Conservation (phyloP, 306 rosid species). For the Prunus mira region DNA sequence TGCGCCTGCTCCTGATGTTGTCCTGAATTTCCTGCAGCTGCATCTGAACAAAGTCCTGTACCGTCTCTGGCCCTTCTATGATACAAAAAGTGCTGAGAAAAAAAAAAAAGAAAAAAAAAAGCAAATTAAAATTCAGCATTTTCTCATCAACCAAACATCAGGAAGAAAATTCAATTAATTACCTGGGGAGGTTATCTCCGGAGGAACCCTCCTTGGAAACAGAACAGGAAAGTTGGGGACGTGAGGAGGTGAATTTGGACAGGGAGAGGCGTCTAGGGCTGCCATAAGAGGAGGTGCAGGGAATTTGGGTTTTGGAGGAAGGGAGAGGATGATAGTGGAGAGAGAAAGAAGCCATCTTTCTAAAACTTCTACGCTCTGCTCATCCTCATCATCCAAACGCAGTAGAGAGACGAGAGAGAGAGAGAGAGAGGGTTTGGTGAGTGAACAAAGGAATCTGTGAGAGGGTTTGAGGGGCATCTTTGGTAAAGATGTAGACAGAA, state of each 20-base stretch:
- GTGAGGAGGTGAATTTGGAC: conserved; percentile 26
- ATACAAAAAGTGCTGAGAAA: conserved; percentile 73
- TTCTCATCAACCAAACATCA: conserved; percentile 5
- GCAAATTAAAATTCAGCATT: background rate
- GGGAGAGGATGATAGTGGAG: conserved; percentile 38
- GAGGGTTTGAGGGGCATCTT: background rate
- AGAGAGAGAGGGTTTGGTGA: background rate
- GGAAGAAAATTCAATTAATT: background rate
- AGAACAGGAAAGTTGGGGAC: conserved; percentile 38
- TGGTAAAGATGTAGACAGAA: background rate
- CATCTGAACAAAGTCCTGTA: conserved; percentile 93
- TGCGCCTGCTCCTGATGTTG: conserved; percentile 81
- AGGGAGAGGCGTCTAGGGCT: conserved; percentile 23
- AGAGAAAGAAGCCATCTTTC: conserved; percentile 46
- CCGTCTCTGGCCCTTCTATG: conserved; percentile 95
- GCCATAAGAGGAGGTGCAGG: conserved; percentile 15
- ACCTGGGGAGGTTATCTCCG: conserved; percentile 50
- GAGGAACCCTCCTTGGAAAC: conserved; percentile 49
- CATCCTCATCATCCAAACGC: conserved; percentile 14
- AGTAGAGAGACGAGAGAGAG: background rate
- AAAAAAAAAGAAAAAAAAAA: background rate
- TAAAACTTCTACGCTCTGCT: conserved; percentile 6
- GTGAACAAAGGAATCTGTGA: background rate
- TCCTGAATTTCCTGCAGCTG: conserved; percentile 86
- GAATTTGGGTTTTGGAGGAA: conserved; percentile 29